Percentiles rank a stretch among this genome's conserved stretches.
phyloP scores from a whole-genome alignment of 208 protist species.

The Acanthamoeba culbertsoni region DNA sequence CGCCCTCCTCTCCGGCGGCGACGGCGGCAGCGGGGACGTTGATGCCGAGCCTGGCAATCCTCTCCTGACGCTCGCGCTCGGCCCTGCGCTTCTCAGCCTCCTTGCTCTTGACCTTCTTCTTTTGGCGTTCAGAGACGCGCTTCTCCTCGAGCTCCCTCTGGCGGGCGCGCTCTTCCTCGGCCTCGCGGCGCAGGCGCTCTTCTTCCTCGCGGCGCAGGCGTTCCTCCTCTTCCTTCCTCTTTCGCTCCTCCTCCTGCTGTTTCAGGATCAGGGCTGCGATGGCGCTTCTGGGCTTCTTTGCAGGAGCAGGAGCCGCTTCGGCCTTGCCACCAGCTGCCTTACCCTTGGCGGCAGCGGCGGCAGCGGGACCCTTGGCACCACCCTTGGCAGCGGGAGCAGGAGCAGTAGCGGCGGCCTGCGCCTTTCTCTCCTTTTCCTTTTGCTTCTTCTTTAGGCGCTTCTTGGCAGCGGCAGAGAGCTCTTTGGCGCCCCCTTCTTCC shows the following conservation, averaged over 20 bases:
- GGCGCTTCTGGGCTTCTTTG: neutral
- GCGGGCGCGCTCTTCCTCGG: neutral
- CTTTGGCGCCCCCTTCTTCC: neutral
- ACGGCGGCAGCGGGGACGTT: neutral
- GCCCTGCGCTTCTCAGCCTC: neutral
- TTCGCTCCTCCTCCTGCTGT: constrained; percentile 47
- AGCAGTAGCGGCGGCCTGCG: neutral
- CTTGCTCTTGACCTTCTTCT: constrained; percentile 34
- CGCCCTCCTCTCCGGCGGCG: neutral
- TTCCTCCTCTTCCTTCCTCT: constrained; percentile 38
- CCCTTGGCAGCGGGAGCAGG: neutral
- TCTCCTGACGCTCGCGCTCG: constrained; percentile 8
- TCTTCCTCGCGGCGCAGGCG: neutral
- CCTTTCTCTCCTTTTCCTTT: constrained; percentile 58
- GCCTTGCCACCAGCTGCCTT: neutral
- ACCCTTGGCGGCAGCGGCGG: neutral
- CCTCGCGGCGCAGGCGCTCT: neutral
- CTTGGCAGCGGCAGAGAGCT: neutral
- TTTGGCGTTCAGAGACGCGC: neutral
- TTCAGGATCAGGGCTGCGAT: neutral
- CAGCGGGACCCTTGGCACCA: neutral
- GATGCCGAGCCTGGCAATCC: neutral
- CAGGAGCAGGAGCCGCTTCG: neutral
- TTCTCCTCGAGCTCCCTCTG: neutral
- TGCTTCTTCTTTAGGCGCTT: constrained; percentile 55